Evolutionary conservation across 768 basidiomycete genomes (phyloP), one percentile per base, ranked within the genome.

Genomic region (Tricholoma sp.): DNA sequence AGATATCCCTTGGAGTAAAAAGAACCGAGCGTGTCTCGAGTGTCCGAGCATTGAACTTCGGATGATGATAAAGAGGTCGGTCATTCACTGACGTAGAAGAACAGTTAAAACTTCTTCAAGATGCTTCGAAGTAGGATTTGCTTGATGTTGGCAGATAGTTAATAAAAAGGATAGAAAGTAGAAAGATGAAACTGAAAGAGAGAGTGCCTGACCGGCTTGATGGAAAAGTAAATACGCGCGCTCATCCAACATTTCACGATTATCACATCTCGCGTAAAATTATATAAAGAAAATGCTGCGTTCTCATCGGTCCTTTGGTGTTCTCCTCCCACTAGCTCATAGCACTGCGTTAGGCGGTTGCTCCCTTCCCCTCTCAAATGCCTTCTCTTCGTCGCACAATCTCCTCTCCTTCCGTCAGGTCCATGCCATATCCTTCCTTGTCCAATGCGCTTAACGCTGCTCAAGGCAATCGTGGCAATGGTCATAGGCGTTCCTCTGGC

Each of bases 371-470:
- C 64, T 62, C 57, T 58, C 47, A 43, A n/a, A 80, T 80, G 87
- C 90, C 89, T 66, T 90, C 88, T 73, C 86, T 91, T 64, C 89
- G 89, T 74, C 87, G 89, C 65, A 83, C 86, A 51, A 71, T 82
- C 59, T 91, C 90, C 18, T 83, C 85, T 56, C 84, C 87, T 43
- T 72, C 79, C 19, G 86, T 86, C 64, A 83, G 89, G 63, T 78
- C 81, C 0, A 82, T 85, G 10, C 90, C 89, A 3, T 91, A 91
- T 69, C 79, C 74, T 29, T 70, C 75, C 57, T 61, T 72, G 62
- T 78, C 74, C 51, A 74, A 71, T 59, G 61, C 72, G 47, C 60
- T 57, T 50, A 61, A 60, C 39, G 63, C 70, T 9, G 63, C 59
- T 14, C 54, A 50, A 55, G 71, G 66, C 52, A 65, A 65, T 54